Conservation (phyloP, 768 basidiomycete species). For the Lepiota venenata region DNA sequence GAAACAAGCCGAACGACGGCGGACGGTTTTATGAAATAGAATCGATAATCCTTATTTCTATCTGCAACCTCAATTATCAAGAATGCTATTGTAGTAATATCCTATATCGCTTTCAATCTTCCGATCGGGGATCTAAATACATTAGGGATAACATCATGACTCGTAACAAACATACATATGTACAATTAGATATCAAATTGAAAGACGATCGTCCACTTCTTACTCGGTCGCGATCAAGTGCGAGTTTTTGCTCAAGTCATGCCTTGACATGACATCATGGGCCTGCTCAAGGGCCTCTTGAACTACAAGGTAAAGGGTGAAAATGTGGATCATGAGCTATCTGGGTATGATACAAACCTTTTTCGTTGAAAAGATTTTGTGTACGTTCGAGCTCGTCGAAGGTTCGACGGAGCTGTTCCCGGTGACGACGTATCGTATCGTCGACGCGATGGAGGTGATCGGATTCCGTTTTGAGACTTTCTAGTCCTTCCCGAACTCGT, state of each 20-base stretch:
- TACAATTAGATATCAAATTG: constrained; percentile 5
- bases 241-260: constrained; percentile 21
- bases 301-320: constrained; percentile 22
- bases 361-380: constrained; percentile 36
- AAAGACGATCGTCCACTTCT: constrained; percentile 4
- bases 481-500: constrained; percentile 45
- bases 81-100: too few relatives aligned
- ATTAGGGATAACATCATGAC: background rate
- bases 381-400: constrained; percentile 42
- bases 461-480: constrained; percentile 39
- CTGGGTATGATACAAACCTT: constrained; percentile 29
- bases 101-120: too few relatives aligned
- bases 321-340: background rate
- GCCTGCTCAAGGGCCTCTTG: constrained; percentile 41
- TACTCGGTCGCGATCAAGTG: constrained; percentile 23
- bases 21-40: constrained; percentile 17
- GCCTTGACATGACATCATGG: constrained; percentile 31
- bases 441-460: constrained; percentile 41
- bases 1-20: constrained; percentile 45
- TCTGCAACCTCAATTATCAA: too few relatives aligned
- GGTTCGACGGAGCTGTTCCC: constrained; percentile 33
- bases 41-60: background rate
- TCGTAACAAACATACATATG: background rate
- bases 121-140: background rate
- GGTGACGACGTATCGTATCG: constrained; percentile 37